A percentile compares a stretch with the other conserved stretches of the same genome.
Conservation (phyloP, 805 yeast genomes). For the Diddensiella transvaalensis region DNA sequence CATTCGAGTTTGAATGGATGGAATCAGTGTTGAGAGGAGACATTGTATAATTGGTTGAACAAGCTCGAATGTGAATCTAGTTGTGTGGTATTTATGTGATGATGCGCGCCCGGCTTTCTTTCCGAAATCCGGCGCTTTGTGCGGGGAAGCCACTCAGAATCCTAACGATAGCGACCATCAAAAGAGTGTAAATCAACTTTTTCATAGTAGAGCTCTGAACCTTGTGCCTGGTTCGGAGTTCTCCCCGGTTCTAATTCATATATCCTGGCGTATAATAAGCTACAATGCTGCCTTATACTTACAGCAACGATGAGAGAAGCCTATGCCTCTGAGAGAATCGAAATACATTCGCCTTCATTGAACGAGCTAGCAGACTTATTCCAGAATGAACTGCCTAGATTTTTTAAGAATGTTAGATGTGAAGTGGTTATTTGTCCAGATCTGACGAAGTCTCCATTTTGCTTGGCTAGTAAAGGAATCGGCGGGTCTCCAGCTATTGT, state of each 20-base stretch:
- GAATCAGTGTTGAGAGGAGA: background rate
- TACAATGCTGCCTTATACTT: background rate
- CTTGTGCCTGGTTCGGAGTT: no score
- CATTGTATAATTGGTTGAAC: background rate
- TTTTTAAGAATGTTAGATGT: background rate
- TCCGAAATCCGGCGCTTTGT: background rate
- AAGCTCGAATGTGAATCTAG: background rate
- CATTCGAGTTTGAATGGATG: background rate
- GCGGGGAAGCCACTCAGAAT: no score
- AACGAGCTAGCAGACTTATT: background rate
- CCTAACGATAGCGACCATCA: no score
- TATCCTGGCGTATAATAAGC: background rate
- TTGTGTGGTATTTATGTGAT: background rate
- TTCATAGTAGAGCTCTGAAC: no score
- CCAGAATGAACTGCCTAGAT: constrained; percentile 2
- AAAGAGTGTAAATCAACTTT: no score
- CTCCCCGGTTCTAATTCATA: no score
- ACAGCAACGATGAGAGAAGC: background rate
- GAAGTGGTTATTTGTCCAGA: background rate
- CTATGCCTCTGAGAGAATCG: background rate
- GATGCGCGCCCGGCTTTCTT: background rate
- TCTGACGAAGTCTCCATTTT: background rate
- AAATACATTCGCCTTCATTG: background rate
- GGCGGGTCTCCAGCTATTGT: constrained; percentile 1
- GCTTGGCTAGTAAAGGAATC: background rate